phyloP scores from a whole-genome alignment of 2,329 filamentous ascomycete genomes.

The Hawksworthiomyces lignivorus region DNA sequence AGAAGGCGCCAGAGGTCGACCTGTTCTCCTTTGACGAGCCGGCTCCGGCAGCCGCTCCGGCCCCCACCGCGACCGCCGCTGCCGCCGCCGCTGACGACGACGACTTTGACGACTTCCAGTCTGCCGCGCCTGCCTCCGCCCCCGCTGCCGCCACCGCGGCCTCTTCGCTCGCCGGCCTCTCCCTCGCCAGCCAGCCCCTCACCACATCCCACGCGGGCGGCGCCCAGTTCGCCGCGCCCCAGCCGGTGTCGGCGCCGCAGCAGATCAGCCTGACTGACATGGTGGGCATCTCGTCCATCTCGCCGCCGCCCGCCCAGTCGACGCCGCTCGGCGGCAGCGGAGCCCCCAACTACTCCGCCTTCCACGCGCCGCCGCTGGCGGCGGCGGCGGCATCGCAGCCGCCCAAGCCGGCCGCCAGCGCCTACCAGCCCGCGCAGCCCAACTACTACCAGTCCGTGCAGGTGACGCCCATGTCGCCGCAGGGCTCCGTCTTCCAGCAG shows the following conservation, averaged over 20 bases:
- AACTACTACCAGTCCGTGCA: slow-evolving; percentile 93
- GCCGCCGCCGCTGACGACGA: slow-evolving; percentile 63
- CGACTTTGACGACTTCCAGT: slow-evolving; percentile 97
- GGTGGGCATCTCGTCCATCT: slow-evolving; percentile 71
- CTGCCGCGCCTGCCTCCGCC: slow-evolving; percentile 57
- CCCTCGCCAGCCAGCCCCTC: slow-evolving; percentile 37
- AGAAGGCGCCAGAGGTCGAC: slow-evolving; percentile 83
- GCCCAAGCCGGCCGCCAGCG: slow-evolving; percentile 38
- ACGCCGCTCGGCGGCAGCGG: slow-evolving; percentile 23
- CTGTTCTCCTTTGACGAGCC: slow-evolving; percentile 88
- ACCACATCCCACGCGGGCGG: slow-evolving; percentile 46
- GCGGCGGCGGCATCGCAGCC: slow-evolving; percentile 34
- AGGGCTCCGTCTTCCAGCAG: slow-evolving; percentile 16
- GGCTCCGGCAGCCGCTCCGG: slow-evolving; percentile 30
- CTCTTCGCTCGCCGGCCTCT: slow-evolving; percentile 31
- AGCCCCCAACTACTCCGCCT: slow-evolving; percentile 54
- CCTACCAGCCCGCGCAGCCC: slow-evolving; percentile 70
- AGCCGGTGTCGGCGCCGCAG: slow-evolving; percentile 77
- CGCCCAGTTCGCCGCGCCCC: slow-evolving; percentile 70
- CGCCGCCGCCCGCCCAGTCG: slow-evolving; percentile 56
- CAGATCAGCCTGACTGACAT: slow-evolving; percentile 74
- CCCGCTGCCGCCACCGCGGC: slow-evolving; percentile 23
- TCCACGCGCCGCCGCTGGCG: slow-evolving; percentile 39
- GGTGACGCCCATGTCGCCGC: slow-evolving; percentile 13
- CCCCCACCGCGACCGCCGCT: slow-evolving; percentile 39